Percentiles rank a stretch among this genome's conserved stretches.
Conservation (phyloP, 352 stramenopile species). For the Phytophthora citricola region DNA sequence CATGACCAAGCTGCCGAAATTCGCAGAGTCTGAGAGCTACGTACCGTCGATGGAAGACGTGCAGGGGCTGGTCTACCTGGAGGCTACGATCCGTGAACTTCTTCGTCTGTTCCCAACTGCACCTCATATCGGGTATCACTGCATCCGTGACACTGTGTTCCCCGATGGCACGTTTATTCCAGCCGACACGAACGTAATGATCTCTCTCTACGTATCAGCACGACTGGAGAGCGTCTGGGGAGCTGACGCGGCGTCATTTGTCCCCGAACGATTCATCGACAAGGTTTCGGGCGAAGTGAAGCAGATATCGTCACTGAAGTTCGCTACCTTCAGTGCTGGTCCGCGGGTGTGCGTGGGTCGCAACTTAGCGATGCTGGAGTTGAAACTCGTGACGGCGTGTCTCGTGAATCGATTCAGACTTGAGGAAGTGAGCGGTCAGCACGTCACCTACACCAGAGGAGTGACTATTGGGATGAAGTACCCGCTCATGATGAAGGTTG, state of each 20-base stretch:
- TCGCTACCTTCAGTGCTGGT: slow-evolving; percentile 32
- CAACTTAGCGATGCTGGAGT: slow-evolving; percentile 66
- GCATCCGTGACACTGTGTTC: slow-evolving; percentile 36
- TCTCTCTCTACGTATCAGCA: slow-evolving; percentile 39
- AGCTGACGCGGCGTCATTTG: slow-evolving; percentile 35
- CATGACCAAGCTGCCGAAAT: slow-evolving; percentile 22
- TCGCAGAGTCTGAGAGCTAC: slow-evolving; percentile 11
- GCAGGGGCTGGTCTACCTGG: slow-evolving; percentile 21
- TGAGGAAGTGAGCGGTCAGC: slow-evolving; percentile 22
- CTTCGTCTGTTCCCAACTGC: slow-evolving; percentile 43
- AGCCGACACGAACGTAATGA: slow-evolving; percentile 25
- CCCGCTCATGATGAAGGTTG: slow-evolving; percentile 27
- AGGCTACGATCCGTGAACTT: slow-evolving; percentile 42
- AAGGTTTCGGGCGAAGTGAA: slow-evolving; percentile 18
- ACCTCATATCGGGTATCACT: slow-evolving; percentile 34
- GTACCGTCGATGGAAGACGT: slow-evolving; percentile 33
- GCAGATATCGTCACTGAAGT: slow-evolving; percentile 16
- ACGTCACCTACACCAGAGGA: slow-evolving; percentile 42
- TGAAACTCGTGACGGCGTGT: slow-evolving; percentile 54
- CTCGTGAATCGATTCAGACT: slow-evolving; percentile 57
- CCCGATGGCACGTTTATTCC: slow-evolving; percentile 45
- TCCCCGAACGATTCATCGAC: slow-evolving; percentile 44
- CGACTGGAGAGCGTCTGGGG: slow-evolving; percentile 42
- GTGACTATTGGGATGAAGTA: slow-evolving; percentile 48
- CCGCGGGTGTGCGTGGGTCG: slow-evolving; percentile 27